Conservation (phyloP, 805 yeast species). For the Kuraishia cidri region DNA sequence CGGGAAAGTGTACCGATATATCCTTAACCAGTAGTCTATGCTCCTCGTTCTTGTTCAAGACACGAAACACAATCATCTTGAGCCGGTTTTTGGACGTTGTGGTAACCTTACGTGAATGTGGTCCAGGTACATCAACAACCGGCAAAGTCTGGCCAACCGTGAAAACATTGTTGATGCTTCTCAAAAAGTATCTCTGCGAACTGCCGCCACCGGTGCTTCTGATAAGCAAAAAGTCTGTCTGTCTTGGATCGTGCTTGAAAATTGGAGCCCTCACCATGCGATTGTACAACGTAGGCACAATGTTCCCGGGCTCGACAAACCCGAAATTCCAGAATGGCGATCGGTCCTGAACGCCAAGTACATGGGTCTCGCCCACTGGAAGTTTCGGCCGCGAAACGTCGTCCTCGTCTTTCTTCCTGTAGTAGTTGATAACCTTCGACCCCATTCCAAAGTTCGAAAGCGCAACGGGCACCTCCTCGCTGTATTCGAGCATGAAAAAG, state of each 20-base stretch:
- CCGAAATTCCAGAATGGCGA: slow-evolving; percentile 99
- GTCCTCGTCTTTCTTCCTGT: slow-evolving; percentile 73
- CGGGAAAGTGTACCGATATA: slow-evolving; percentile 89
- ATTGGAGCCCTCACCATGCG: slow-evolving; percentile 90
- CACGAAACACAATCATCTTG: slow-evolving; percentile 88
- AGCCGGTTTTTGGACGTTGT: slow-evolving; percentile 85
- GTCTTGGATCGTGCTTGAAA: slow-evolving; percentile 70
- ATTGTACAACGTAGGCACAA: slow-evolving; percentile 90
- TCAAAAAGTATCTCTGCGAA: slow-evolving; percentile 54
- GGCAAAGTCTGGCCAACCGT: slow-evolving; percentile 92
- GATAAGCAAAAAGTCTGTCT: slow-evolving; percentile 76
- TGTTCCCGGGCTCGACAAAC: slow-evolving; percentile 87
- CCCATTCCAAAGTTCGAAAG: slow-evolving; percentile 94
- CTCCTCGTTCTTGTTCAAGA: slow-evolving; percentile 65
- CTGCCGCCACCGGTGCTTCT: slow-evolving; percentile 77
- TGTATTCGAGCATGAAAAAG: slow-evolving; percentile 74
- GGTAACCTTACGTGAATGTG: slow-evolving; percentile 93
- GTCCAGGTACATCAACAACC: slow-evolving; percentile 93
- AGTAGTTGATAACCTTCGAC: slow-evolving; percentile 84
- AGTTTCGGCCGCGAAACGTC: slow-evolving; percentile 84
- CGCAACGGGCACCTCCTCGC: slow-evolving; percentile 81
- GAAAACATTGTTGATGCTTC: slow-evolving; percentile 64
- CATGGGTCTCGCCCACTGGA: slow-evolving; percentile 89
- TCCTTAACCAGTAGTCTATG: slow-evolving; percentile 79
- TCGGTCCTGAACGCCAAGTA: slow-evolving; percentile 90